A percentile compares a stretch with the other conserved stretches of the same genome.
phyloP scores from a whole-genome alignment of 805 yeast genomes.

The Barnettozyma sucrosica region DNA sequence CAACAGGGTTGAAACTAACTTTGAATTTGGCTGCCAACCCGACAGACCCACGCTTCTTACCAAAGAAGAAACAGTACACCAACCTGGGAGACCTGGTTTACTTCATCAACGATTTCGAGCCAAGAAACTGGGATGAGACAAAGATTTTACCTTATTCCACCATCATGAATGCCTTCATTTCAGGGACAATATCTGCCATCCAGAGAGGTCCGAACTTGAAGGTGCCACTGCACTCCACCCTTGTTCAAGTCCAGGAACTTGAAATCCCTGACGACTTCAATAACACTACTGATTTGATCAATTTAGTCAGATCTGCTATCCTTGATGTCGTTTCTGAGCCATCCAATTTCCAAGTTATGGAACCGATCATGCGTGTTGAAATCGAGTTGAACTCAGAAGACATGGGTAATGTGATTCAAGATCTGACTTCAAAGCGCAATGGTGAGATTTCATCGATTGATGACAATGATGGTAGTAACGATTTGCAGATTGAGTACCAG shows the following conservation, averaged over 20 bases:
- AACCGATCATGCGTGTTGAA: constrained; percentile 79
- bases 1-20: constrained; percentile 24
- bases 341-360: constrained; percentile 51
- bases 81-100: constrained; percentile 32
- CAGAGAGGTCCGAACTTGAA: constrained; percentile 56
- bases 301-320: constrained; percentile 41
- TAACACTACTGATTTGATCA: constrained; percentile 34
- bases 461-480: constrained; percentile 43
- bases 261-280: constrained; percentile 46
- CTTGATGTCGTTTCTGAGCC: constrained; percentile 31
- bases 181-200: constrained; percentile 56
- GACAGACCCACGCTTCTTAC: constrained; percentile 20
- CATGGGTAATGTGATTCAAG: constrained; percentile 80
- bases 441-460: constrained; percentile 71
- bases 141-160: constrained; percentile 44
- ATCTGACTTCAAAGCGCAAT: constrained; percentile 69
- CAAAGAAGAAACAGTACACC: constrained; percentile 23
- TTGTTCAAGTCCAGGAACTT: constrained; percentile 45
- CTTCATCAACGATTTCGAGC: constrained; percentile 28
- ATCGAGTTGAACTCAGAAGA: constrained; percentile 65
- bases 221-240: constrained; percentile 54
- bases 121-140: constrained; percentile 24
- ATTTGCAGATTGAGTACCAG: constrained; percentile 40
- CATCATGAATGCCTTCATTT: constrained; percentile 46
- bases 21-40: constrained; percentile 31